A percentile compares a stretch with the other conserved stretches of the same genome.
Evolutionary conservation across 2,329 filamentous ascomycete genomes (phyloP).

Genomic region (Venturia aucupariae): DNA sequence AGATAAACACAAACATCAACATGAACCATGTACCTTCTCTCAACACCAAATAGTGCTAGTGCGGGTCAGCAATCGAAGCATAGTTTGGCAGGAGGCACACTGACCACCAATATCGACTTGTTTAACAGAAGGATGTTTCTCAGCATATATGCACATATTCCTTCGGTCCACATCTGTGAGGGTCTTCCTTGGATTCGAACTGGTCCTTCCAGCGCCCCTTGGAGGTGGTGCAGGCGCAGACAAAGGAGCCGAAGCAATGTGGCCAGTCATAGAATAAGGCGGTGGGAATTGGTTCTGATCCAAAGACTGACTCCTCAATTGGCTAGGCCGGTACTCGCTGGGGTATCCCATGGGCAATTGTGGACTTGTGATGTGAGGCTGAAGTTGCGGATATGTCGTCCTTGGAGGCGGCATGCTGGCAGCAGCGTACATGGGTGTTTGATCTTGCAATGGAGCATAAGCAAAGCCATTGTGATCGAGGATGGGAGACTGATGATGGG

Average conservation of each 20-base stretch:
- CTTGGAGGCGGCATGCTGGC: conserved; percentile 31
- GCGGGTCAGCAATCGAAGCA: conserved; percentile 12
- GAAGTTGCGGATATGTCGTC: conserved; percentile 30
- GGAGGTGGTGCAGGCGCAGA: conserved; percentile 32
- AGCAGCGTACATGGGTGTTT: conserved; percentile 26
- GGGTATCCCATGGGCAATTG: conserved; percentile 35
- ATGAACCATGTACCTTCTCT: conserved; percentile 66
- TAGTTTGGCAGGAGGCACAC: conserved; percentile 21
- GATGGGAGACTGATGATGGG: conserved; percentile 30
- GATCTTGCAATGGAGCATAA: conserved; percentile 31
- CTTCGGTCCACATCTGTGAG: conserved; percentile 84
- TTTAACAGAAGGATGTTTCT: conserved; percentile 81
- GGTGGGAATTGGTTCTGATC: not conserved
- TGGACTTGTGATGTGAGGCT: conserved; percentile 30
- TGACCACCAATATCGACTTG: conserved; percentile 91
- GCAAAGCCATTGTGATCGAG: conserved; percentile 32
- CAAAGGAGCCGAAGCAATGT: conserved; percentile 24
- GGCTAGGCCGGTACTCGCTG: conserved; percentile 19
- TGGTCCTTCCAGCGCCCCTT: conserved; percentile 31
- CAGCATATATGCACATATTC: conserved; percentile 87
- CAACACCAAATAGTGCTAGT: conserved; percentile 80
- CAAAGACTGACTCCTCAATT: conserved; percentile 6
- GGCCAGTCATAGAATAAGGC: conserved; percentile 22
- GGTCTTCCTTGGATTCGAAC: conserved; percentile 67
- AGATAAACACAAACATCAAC: not conserved